Evolutionary conservation across 139 green algal species (phyloP), one percentile per base, ranked within the genome.

Genomic region (Coccomyxa sp.): DNA sequence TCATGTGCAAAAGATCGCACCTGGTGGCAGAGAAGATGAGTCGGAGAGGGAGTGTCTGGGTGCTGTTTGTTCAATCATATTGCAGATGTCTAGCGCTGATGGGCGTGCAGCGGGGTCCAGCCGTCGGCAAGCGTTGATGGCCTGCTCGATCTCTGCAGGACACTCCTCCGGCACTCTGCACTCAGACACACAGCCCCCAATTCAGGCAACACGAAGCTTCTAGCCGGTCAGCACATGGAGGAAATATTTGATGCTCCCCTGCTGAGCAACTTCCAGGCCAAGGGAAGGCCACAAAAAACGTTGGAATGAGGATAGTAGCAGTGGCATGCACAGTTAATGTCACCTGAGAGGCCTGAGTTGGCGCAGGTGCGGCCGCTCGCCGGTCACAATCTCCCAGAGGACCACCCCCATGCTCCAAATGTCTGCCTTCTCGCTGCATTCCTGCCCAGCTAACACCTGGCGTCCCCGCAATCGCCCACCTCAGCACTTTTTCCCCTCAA

Each of bases 321-420:
- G 63, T 11, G 63, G 18, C 21, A 71, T 25, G 63, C 18, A 28
- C 18, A 21, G 63, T 71, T 3, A 71, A 71, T 28, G 7, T 71
- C 38, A 79, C 80, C 63, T 60, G 32, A 90, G 81, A 18, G 85
- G 59, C 9, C 88, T 80, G 80, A 87, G 85, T 27, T 83, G 74
- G 21, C 88, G 81, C 9, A 87, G 45, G 32, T 86, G 75, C 31
- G 89, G 87, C 30, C 83, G 68, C 27, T 92, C 87, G 4, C 88
- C 88, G 59, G 88, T 90, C 67, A 84, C 82, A 10, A 91, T 60
- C 80, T 91, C 88, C 86, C 86, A 90, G 13, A 91, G 80, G 0
- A 91, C 80, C 10, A 90, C 77, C 7, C 88, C 88, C 4, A 79
- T 87, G 71, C 81, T 84, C 76, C 84, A 91, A 13, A 91, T 86